Evolutionary conservation across 1,284 basidiomycete genomes (phyloP).

Genomic region (Rhodotorula sp.): DNA sequence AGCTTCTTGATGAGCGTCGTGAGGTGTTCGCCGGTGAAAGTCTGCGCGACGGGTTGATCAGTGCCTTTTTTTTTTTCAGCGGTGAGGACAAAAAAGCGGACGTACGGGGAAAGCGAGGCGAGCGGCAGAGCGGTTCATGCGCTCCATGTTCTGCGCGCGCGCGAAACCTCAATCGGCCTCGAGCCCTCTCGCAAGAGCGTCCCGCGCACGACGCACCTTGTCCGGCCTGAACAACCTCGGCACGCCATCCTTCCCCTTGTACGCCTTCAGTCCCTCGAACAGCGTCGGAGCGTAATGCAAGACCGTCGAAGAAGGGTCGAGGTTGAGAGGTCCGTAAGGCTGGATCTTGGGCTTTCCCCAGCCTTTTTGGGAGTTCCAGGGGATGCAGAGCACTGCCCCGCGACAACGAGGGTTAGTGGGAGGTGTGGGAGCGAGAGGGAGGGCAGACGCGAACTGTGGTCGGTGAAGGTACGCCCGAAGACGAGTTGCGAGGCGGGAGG

Average conservation of each 20-base stretch:
- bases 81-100: accelerated
- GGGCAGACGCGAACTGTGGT: slow-evolving; percentile 61
- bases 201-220: slow-evolving; percentile 52
- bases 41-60: background rate
- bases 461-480: slow-evolving; percentile 64
- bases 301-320: slow-evolving; percentile 78
- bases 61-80: accelerated
- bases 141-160: slow-evolving; percentile 72
- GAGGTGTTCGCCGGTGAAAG: slow-evolving; percentile 75
- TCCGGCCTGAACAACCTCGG: slow-evolving; percentile 92
- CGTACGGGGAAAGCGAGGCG: slow-evolving; percentile 63
- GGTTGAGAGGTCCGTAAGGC: slow-evolving; percentile 72
- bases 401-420: too few relatives aligned
- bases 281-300: slow-evolving; percentile 87
- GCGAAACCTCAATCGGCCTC: too few relatives aligned
- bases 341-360: slow-evolving; percentile 83
- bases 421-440: background rate
- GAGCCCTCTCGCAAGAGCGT: too few relatives aligned
- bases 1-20: slow-evolving; percentile 86
- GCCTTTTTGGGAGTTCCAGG: slow-evolving; percentile 68
- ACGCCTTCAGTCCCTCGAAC: slow-evolving; percentile 98
- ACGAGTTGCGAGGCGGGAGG: slow-evolving; percentile 28
- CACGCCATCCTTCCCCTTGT: slow-evolving; percentile 72
- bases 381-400: slow-evolving; percentile 67
- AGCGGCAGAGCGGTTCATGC: slow-evolving; percentile 62